Evolutionary conservation across 2,329 filamentous ascomycete genomes (phyloP).

Genomic region (Xylariaceae sp.): DNA sequence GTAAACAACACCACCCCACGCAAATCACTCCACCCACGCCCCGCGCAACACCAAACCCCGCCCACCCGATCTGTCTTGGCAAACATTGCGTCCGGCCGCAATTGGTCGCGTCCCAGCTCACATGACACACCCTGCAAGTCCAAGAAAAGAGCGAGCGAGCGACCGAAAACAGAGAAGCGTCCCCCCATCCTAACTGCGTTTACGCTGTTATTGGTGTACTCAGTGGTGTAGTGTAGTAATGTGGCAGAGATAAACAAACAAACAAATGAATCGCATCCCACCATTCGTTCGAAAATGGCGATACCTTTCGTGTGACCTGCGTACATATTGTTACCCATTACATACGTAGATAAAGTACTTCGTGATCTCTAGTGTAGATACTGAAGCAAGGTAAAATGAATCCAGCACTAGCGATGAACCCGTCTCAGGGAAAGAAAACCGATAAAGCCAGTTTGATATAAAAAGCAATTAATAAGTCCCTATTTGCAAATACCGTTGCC

Average conservation of each 20-base stretch:
- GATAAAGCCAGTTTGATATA: not conserved
- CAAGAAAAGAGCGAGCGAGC: not conserved
- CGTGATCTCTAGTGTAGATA: too few species aligned
- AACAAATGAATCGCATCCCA: too few species aligned
- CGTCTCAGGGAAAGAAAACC: not conserved
- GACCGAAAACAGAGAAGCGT: not conserved
- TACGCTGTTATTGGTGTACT: too few species aligned
- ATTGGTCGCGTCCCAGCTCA: constrained; percentile 17
- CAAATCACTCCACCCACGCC: constrained; percentile 16
- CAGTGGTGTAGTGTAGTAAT: too few species aligned
- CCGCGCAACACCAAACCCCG: constrained; percentile 10
- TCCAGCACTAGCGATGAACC: not conserved
- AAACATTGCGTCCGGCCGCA: not conserved
- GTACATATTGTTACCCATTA: too few species aligned
- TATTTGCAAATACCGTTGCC: not conserved
- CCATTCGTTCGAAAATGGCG: too few species aligned
- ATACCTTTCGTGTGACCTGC: too few species aligned
- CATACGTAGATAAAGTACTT: too few species aligned
- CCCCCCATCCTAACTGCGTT: too few species aligned
- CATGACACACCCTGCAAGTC: constrained; percentile 16
- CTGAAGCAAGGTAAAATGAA: too few species aligned
- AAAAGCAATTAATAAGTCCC: not conserved
- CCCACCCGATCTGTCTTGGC: constrained; percentile 13
- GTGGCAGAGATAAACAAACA: too few species aligned
- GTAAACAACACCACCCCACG: constrained; percentile 1